These are phyloP conservation scores for Ogataea parapolymorpha DNA, from an alignment of 805 yeast genomes.

Conservation along the genomic window DNA sequence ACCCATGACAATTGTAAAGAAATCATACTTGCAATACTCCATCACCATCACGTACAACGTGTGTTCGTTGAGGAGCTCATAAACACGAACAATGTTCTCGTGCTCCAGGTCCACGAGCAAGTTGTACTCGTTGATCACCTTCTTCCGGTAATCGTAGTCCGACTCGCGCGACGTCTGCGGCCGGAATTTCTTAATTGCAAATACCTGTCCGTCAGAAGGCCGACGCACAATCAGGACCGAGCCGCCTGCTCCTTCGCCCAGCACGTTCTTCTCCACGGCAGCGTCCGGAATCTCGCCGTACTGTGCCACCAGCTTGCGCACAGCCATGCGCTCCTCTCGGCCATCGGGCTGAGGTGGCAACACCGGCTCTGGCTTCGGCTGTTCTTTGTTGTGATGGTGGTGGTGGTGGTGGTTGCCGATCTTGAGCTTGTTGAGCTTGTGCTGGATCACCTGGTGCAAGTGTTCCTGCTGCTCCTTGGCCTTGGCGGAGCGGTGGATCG, in stretches of 20 bases:
- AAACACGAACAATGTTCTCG: slow-evolving; percentile 74
- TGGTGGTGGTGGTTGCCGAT: slow-evolving; percentile 9
- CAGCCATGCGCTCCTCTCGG: slow-evolving; percentile 7
- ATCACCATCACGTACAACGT: slow-evolving; percentile 68
- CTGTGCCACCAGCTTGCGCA: slow-evolving; percentile 47
- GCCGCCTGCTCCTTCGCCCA: slow-evolving; percentile 96
- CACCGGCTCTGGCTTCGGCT: not conserved
- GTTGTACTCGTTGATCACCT: slow-evolving; percentile 78
- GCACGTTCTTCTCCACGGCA: slow-evolving; percentile 30
- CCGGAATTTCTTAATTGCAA: slow-evolving; percentile 86
- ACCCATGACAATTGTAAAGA: slow-evolving; percentile 89
- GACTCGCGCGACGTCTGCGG: slow-evolving; percentile 59
- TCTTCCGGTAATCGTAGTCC: slow-evolving; percentile 66
- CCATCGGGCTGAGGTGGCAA: not conserved
- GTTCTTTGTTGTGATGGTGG: slow-evolving; percentile 4
- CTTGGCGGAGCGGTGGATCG: slow-evolving; percentile 12
- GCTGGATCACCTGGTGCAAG: slow-evolving; percentile 18
- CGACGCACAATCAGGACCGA: slow-evolving; percentile 78
- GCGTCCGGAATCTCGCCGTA: slow-evolving; percentile 70
- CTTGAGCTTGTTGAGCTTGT: slow-evolving; percentile 18
- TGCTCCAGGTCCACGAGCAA: slow-evolving; percentile 78
- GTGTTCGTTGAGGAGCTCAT: slow-evolving; percentile 73
- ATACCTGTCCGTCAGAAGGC: slow-evolving; percentile 51
- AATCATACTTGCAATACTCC: slow-evolving; percentile 92
- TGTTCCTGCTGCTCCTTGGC: slow-evolving; percentile 20